These are phyloP conservation scores for Exophiala aquamarina DNA, from an alignment of 2,329 filamentous ascomycete species.

Conservation along the genomic window DNA sequence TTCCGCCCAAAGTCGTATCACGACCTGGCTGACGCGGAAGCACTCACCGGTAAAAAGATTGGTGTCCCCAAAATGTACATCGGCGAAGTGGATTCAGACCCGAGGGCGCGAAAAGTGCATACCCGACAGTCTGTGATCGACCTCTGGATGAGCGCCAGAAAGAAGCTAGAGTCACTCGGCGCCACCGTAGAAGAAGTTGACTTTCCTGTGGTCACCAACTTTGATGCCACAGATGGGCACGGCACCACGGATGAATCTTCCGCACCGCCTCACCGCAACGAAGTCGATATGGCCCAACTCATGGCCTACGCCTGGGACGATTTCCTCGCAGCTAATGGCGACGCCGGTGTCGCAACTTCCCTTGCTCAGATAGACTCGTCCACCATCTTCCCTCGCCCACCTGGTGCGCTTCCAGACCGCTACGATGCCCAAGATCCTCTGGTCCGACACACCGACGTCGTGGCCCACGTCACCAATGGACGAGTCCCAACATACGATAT, in stretches of 20 bases:
- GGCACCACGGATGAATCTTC: background rate
- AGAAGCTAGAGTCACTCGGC: conserved; percentile 19
- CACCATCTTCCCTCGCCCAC: conserved; percentile 36
- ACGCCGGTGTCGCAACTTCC: conserved; percentile 37
- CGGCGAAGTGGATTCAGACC: conserved; percentile 11
- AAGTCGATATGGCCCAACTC: conserved; percentile 36
- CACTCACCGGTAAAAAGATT: conserved; percentile 29
- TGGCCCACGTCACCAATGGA: conserved; percentile 21
- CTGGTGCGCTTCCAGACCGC: conserved; percentile 1
- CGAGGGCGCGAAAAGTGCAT: conserved; percentile 10
- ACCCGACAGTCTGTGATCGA: conserved; percentile 16
- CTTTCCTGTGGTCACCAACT: conserved; percentile 20
- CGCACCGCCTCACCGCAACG: conserved; percentile 7
- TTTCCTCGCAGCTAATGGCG: conserved; percentile 42
- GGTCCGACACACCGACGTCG: conserved; percentile 10
- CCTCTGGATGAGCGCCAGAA: conserved; percentile 19
- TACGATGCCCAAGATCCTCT: conserved; percentile 1
- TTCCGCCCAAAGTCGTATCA: conserved; percentile 38
- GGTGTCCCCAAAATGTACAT: conserved; percentile 34
- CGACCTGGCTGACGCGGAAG: conserved; percentile 29
- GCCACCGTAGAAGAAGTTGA: conserved; percentile 21
- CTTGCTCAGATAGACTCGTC: conserved; percentile 42
- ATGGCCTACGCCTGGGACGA: conserved; percentile 54
- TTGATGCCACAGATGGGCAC: background rate
- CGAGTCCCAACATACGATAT: conserved; percentile 42